A percentile compares a stretch with the other conserved stretches of the same genome.
Evolutionary conservation across 768 basidiomycete genomes (phyloP).

Genomic region (Suillus bovinus): DNA sequence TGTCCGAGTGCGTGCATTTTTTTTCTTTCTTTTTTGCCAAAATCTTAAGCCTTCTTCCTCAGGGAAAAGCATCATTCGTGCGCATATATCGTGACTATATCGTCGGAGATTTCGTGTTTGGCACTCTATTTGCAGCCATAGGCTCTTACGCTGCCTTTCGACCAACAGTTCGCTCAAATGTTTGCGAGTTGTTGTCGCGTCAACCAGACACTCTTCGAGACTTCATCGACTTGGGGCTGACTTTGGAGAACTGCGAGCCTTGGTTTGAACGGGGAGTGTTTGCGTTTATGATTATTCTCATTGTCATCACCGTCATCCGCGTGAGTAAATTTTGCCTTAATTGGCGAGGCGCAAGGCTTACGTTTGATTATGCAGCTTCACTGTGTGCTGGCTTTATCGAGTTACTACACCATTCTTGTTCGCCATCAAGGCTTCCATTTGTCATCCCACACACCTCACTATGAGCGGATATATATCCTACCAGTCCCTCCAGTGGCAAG

Average conservation of each 20-base stretch:
- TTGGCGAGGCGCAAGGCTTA: not conserved
- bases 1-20: slow-evolving; percentile 51
- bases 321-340: slow-evolving; percentile 42
- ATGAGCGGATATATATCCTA: slow-evolving; percentile 65
- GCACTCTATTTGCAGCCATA: slow-evolving; percentile 55
- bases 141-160: slow-evolving; percentile 62
- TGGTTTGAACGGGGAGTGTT: slow-evolving; percentile 72
- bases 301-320: slow-evolving; percentile 62
- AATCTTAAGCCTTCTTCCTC: not conserved
- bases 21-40: not conserved
- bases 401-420: slow-evolving; percentile 57
- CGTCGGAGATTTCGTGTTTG: slow-evolving; percentile 75
- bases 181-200: slow-evolving; percentile 75
- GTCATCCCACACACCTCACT: slow-evolving; percentile 18
- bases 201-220: slow-evolving; percentile 75
- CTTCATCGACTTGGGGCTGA: slow-evolving; percentile 70
- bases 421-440: slow-evolving; percentile 37
- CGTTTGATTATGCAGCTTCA: slow-evolving; percentile 52
- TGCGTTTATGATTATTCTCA: slow-evolving; percentile 56
- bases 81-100: slow-evolving; percentile 84
- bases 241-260: slow-evolving; percentile 77
- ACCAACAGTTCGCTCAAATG: slow-evolving; percentile 50
- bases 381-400: slow-evolving; percentile 72
- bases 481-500: slow-evolving; percentile 30
- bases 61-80: slow-evolving; percentile 66